Evolutionary conservation across 805 yeast genomes (phyloP), one percentile per base, ranked within the genome.

Genomic region (Priceomyces fermenticarens): DNA sequence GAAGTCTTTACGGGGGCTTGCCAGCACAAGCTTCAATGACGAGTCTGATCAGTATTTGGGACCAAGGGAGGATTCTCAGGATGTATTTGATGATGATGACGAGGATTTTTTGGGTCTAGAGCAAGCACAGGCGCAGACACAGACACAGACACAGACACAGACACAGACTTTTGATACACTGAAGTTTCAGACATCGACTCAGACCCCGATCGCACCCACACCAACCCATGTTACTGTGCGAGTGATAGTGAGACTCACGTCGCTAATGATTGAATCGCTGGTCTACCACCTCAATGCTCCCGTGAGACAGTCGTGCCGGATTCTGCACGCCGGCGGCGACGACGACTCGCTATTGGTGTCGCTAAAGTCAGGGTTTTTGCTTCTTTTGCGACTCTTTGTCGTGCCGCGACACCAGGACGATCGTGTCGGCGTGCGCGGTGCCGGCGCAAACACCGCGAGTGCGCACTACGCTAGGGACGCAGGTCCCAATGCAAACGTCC

Each of bases 311-410:
- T 57, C 64, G 0, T 60, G 63, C 32, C 40, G 62, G 11, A 44
- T 67, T 4, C 43, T 45, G 25, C 66, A 65, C 1, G 45, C 45
- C 10, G 41, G 45, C 8, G 53, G 36, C 23, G 57, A 52, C 28
- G 73, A 63, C 35, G 78, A 75, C 45, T 60, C 68, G 1, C 49
- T 75, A 10, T 38, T 73, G 6, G 30, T 75, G 0, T 57, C 75
- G 0, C 49, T 73, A 3, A 51, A 58, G 12, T 67, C 77, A 1
- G 77, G 74, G 1, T 67, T 58, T 38, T 36, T 72, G 3, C 48
- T 74, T 4, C 52, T 73, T 2, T 53, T 75, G 3, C 53, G 74
- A 15, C 47, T 75, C 20, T 72, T 60, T 52, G 48, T 48, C 17
- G 68, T 68, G 3, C 71, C 72, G 2, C 46, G 64, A 17, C 27